Base-by-base conservation (phyloP, 495 filamentous ascomycete species). In the Geopyxis carbonaria region DNA sequence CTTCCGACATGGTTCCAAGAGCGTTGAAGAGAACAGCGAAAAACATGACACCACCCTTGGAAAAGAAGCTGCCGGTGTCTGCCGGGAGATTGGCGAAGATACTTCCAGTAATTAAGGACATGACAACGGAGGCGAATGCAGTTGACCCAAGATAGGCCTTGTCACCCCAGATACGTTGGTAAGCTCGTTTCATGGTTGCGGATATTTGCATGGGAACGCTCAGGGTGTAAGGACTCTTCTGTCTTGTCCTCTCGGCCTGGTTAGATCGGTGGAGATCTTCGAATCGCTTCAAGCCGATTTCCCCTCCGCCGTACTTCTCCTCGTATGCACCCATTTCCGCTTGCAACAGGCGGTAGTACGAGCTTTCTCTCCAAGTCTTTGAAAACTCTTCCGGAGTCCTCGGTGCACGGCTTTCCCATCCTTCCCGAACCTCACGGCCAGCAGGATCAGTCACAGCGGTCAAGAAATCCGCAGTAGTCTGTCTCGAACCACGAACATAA, bases 11-110 rank as follows among this genome's bases (percentile, higher is more conserved):
- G 46, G 80, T 76, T 27, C 81, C 62, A 75, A 75, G 81, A 31
- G 76, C 76, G 11, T 78, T 62, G 59, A 78, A 81, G n/a, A 83
- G 49, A 47, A 80, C 73, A 3, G 73, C 73, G 60, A 81, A 82
- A 66, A 84, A 83, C 9, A 73, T 51, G 8, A 73, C 65, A 50
- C 79, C 78, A 5, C 76, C 69, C 34, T 76, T 67, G 6, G 69
- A 61, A 54, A 83, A 85, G 2, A 76, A 72, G 22, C 78, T 77
- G 21, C 61, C 64, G 18, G 76, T 78, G 45, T 75, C 64, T 22
- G 67, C 45, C 0, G 76, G 60, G n/a, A n/a, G n/a, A n/a, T n/a
- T n/a, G n/a, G n/a, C n/a, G n/a, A 57, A 77, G 62, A 11, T 69
- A 69, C 45, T 75, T 61, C 6, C 74, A 74, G 45, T 77, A 82